phyloP scores from a whole-genome alignment of 2,329 filamentous ascomycete genomes.

The Penicillium hordei region DNA sequence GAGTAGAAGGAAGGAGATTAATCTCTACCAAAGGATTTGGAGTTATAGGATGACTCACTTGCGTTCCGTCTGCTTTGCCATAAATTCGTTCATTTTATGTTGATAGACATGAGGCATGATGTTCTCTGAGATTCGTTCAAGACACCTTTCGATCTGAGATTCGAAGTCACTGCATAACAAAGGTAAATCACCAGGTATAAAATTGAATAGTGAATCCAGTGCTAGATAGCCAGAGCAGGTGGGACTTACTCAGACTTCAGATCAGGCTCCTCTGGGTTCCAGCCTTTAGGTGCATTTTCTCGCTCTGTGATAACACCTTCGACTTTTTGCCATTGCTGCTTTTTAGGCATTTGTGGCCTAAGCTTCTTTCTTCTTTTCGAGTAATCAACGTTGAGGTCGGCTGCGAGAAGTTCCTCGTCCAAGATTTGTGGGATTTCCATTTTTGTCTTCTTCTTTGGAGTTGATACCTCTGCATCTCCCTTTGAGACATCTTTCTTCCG shows the following conservation, averaged over 20 bases:
- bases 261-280: slow-evolving; percentile 3
- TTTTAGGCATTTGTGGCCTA: neutral
- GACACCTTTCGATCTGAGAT: slow-evolving; percentile 1
- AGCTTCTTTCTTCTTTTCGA: neutral
- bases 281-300: neutral
- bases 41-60: neutral
- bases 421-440: neutral
- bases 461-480: neutral
- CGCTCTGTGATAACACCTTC: neutral
- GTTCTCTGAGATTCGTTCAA: neutral
- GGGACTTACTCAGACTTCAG: neutral
- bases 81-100: neutral
- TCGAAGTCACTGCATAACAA: neutral
- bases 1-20: neutral
- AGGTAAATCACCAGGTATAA: neutral
- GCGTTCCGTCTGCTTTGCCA: neutral
- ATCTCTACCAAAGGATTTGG: neutral
- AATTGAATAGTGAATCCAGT: neutral
- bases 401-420: neutral
- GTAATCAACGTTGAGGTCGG: neutral
- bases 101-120: slow-evolving; percentile 7
- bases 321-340: neutral
- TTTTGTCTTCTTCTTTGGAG: neutral
- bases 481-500: neutral
- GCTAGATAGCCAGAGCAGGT: neutral